Base-by-base conservation (phyloP, 768 basidiomycete species). In the Gloeophyllum trabeum region DNA sequence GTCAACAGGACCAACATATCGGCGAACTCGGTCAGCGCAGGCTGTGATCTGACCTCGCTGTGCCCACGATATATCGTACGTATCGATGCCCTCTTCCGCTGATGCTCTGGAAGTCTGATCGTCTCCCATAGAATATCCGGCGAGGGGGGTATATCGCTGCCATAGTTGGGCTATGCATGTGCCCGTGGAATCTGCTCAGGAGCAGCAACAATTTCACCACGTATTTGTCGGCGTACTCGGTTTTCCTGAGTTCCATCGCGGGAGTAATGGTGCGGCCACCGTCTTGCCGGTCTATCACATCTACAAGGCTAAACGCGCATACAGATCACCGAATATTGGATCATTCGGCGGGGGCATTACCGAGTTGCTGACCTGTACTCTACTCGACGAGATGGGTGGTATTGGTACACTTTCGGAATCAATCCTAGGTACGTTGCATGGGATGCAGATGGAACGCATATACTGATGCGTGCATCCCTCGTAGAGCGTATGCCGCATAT, bases 91-190 rank as follows among this genome's bases (percentile, higher is more conserved):
- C 25, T 30, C 24, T 32, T 35, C 35, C 32, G 34, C 34, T 25
- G 18, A 42, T 35, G 41, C 16, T 35, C n/a, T n/a, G n/a, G n/a
- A n/a, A n/a, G n/a, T n/a, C n/a, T n/a, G 5, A 4, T 41, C 4
- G 39, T 35, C 20, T 41, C 36, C 21, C 35, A 23, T 44, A 81
- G 77, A 88, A 83, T 54, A 89, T 91, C 54, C 77, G 87, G 18
- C 74, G 87, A 16, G 87, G 89, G 22, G 86, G 87, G 13, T 92
- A 82, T 60, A 61, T 90, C 37, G 81, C 79, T n/a, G 85, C 84
- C 5, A 66, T 81, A 37, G 77, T 86, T 30, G 86, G 86, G 4
- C 53, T 88, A 24, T 74, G 67, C 58, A 85, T 85, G 66, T 71
- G 78, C 26, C 84, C 81, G 1, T 86, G 84, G 84, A 81, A 82